phyloP scores from a whole-genome alignment of 331 rosid species.

The Erythrophleum ivorense region DNA sequence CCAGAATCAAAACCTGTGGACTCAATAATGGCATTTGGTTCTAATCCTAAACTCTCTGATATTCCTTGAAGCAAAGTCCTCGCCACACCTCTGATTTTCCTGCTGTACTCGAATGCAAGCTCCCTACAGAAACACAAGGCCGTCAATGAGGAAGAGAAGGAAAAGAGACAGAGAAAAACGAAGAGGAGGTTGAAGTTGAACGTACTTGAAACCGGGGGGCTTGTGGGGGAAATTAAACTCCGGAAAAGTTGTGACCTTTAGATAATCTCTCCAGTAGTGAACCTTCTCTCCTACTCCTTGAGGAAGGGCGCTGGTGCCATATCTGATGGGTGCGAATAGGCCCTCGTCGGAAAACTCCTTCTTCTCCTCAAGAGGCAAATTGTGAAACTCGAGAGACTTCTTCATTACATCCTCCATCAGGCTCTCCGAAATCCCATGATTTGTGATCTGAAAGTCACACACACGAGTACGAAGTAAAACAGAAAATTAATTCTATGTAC shows the following conservation, averaged over 20 bases:
- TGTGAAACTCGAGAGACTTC: slow-evolving; percentile 45
- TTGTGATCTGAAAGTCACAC: slow-evolving; percentile 37
- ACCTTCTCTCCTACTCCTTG: too few species aligned
- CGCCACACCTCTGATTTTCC: slow-evolving; percentile 15
- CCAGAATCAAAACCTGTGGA: slow-evolving; percentile 45
- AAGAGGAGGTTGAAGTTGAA: not conserved
- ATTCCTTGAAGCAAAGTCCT: slow-evolving; percentile 42
- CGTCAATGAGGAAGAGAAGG: not conserved
- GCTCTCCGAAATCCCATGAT: slow-evolving; percentile 41
- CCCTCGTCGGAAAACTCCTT: slow-evolving; percentile 47
- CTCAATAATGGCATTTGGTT: slow-evolving; percentile 40
- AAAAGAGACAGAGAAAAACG: too few species aligned
- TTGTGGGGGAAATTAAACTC: slow-evolving; percentile 56
- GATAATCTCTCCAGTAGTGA: too few species aligned
- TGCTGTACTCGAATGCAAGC: slow-evolving; percentile 36
- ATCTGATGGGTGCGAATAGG: too few species aligned
- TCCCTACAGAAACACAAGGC: not conserved
- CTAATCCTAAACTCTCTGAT: slow-evolving; percentile 51
- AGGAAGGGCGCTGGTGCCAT: too few species aligned
- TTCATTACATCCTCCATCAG: slow-evolving; percentile 49
- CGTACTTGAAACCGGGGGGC: slow-evolving; percentile 53
- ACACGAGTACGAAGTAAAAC: not conserved
- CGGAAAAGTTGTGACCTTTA: slow-evolving; percentile 50
- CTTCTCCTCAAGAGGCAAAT: slow-evolving; percentile 54
- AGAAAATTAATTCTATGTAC: not conserved